Conservation (phyloP, 768 basidiomycete species). For the Psilocybe sp. region DNA sequence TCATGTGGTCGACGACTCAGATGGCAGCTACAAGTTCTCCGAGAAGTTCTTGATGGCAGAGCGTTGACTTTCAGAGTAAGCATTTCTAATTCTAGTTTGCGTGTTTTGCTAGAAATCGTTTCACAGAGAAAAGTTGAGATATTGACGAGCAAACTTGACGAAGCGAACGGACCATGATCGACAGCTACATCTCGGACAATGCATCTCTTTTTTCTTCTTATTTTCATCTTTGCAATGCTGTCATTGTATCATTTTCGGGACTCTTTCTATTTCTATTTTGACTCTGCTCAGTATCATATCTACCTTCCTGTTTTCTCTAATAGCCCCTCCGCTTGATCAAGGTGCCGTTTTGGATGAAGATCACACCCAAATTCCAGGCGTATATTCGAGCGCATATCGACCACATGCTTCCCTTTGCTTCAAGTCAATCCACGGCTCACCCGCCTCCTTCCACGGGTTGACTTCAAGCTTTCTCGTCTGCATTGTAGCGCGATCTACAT, state of each 20-base stretch:
- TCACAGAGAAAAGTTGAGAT: constrained; percentile 61
- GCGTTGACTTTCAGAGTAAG: constrained; percentile 64
- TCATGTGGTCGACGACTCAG: constrained; percentile 55
- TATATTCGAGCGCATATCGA: constrained; percentile 75
- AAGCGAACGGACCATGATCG: constrained; percentile 48
- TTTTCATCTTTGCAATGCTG: neutral
- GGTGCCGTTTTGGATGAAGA: constrained; percentile 69
- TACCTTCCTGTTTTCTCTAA: neutral
- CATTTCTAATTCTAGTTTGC: constrained; percentile 3
- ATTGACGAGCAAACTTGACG: constrained; percentile 61
- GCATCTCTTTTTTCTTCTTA: no score
- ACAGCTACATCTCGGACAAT: neutral
- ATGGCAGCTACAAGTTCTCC: constrained; percentile 68
- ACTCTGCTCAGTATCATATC: neutral
- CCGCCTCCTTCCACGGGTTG: constrained; percentile 1
- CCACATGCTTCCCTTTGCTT: constrained; percentile 1
- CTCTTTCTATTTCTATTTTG: neutral
- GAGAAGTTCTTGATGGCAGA: constrained; percentile 63
- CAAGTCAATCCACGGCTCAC: constrained; percentile 1
- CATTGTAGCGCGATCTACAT: neutral
- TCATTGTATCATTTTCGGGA: neutral
- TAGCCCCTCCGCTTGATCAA: constrained; percentile 58
- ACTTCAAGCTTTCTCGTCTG: neutral
- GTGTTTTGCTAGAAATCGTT: neutral
- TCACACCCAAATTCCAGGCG: constrained; percentile 59